Evolutionary conservation across 768 basidiomycete species (phyloP), one percentile per base, ranked within the genome.

Genomic region (Strobilomyces dryophilus): DNA sequence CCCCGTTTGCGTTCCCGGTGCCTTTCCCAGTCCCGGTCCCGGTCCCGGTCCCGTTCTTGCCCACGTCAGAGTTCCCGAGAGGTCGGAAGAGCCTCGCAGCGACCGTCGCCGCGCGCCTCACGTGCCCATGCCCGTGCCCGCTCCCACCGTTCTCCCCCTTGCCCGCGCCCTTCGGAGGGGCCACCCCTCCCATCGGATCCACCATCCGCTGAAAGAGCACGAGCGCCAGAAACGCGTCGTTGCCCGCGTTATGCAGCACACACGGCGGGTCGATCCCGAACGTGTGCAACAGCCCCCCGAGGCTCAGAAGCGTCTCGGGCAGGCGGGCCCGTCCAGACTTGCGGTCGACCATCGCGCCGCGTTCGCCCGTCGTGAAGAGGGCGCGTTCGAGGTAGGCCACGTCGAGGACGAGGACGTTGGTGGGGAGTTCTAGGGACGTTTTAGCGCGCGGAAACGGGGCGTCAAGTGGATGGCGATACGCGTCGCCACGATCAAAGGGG

Each of bases 211-310:
- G 89, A 29, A 92, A 73, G 12, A 76, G 80, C 39, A 87, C 80
- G 27, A 92, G 77, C 47, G 73, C 71, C 74, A 87, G 74, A 61
- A 87, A 81, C 4, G 90, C 85, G 56, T 89, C 85, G 66, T 92
- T 92, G 14, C 89, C 89, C n/a, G 89, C 73, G 61, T 91, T 90
- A 65, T 87, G 81, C 53, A 85, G 64, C 14, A 68, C 64, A 52
- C 79, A 81, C 15, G 61, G 64, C 9, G 61, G 50, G 2, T 58
- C 55, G 36, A 68, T 54, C 17, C 78, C 75, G 34, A 88, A 74
- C 5, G 86, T 85, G 50, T 74, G 77, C n/a, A 92, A 67, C 36
- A 88, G 68, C 57, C 76, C 78, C 11, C 80, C 76, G 2, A 92
- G 77, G 20, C 83, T 82, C n/a, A 91, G 77, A 1, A 76, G 73